phyloP scores from a whole-genome alignment of 768 basidiomycete species.

The Infundibulicybe gibba region DNA sequence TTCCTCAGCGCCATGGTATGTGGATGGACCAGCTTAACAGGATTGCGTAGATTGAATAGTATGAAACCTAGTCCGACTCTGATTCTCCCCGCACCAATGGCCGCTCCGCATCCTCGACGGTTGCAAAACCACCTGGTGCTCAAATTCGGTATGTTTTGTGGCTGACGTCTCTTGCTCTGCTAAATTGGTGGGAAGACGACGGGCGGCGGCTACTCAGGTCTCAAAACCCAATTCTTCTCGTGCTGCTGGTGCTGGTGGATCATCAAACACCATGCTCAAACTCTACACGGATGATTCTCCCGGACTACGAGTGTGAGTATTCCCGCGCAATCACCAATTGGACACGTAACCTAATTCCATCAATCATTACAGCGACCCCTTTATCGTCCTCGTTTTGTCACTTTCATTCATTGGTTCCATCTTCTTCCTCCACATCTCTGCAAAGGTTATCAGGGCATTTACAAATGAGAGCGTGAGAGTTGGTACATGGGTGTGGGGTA shows the following conservation, averaged over 20 bases:
- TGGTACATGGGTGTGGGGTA: slow-evolving; percentile 3
- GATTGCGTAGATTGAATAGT: not conserved
- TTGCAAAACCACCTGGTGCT: slow-evolving; percentile 75
- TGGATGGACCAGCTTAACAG: not conserved
- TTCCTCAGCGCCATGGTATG: slow-evolving; percentile 32
- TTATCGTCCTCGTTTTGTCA: slow-evolving; percentile 93
- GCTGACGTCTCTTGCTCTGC: not conserved
- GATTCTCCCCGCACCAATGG: slow-evolving; percentile 53
- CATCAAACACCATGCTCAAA: slow-evolving; percentile 97
- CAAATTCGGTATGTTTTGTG: slow-evolving; percentile 65
- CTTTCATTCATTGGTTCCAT: slow-evolving; percentile 97
- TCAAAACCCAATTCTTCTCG: slow-evolving; percentile 83
- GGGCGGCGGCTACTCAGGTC: slow-evolving; percentile 62
- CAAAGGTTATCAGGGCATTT: slow-evolving; percentile 89
- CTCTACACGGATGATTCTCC: slow-evolving; percentile 98
- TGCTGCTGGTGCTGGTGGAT: slow-evolving; percentile 93
- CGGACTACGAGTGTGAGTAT: slow-evolving; percentile 91
- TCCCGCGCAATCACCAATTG: slow-evolving; percentile 3
- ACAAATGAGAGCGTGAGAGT: slow-evolving; percentile 55
- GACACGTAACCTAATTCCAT: slow-evolving; percentile 1
- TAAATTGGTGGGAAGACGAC: slow-evolving; percentile 44
- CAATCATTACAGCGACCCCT: slow-evolving; percentile 70
- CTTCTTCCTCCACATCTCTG: slow-evolving; percentile 97
- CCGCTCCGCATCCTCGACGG: slow-evolving; percentile 37
- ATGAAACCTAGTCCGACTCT: slow-evolving; percentile 66